phyloP scores from a whole-genome alignment of 441 rosid species.

The Croton laevigatus region DNA sequence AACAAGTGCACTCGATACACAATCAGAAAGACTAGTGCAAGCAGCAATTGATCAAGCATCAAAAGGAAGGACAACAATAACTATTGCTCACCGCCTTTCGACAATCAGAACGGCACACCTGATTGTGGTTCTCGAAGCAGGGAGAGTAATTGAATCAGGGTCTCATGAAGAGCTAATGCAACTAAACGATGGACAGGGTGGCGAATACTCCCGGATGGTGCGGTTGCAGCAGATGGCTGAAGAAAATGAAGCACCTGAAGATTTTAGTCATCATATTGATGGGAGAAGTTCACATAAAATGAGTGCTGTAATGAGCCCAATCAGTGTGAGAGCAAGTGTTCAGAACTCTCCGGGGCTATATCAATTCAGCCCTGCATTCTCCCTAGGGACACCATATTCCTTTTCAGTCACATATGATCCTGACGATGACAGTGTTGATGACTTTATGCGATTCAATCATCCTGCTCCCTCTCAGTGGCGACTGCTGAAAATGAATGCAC shows the following conservation, averaged over 20 bases:
- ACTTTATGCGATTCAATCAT: constrained; percentile 19
- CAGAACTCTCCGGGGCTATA: constrained; percentile 38
- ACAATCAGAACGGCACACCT: constrained; percentile 46
- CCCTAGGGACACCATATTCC: constrained; percentile 63
- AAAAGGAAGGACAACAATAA: constrained; percentile 55
- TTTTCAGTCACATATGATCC: constrained; percentile 41
- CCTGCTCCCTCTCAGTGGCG: constrained; percentile 61
- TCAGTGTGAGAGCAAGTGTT: constrained; percentile 39
- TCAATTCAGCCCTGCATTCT: constrained; percentile 60
- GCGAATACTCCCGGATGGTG: constrained; percentile 54
- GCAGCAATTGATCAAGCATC: constrained; percentile 64
- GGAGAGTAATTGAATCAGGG: constrained; percentile 63
- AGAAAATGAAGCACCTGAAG: constrained; percentile 28
- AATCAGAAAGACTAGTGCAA: constrained; percentile 60
- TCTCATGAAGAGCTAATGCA: constrained; percentile 50
- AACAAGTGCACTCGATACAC: constrained; percentile 65
- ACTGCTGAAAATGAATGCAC: constrained; percentile 55
- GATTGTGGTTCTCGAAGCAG: constrained; percentile 52
- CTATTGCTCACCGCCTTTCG: constrained; percentile 63
- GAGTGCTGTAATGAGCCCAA: constrained; percentile 41
- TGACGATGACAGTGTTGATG: constrained; percentile 31
- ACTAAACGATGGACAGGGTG: constrained; percentile 31
- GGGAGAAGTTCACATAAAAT: constrained; percentile 26
- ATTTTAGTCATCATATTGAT: constrained; percentile 26
- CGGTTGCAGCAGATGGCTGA: constrained; percentile 39